phyloP scores from a whole-genome alignment of 139 green algal genomes.

The Asterochloris erici region DNA sequence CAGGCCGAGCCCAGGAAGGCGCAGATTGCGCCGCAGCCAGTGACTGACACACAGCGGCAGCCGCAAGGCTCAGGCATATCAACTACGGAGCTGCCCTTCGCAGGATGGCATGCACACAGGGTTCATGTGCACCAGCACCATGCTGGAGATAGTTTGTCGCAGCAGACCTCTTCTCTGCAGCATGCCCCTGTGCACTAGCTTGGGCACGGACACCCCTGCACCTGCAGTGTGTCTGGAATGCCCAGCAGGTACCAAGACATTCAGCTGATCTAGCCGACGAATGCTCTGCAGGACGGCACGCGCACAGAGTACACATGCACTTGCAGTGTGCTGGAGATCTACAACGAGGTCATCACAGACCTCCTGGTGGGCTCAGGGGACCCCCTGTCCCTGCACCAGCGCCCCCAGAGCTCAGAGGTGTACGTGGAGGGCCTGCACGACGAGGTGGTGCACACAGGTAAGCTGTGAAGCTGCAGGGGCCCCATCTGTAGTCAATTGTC shows the following conservation, averaged over 20 bases:
- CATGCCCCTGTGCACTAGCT: no score
- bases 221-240: neutral
- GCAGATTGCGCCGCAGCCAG: no score
- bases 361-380: slow-evolving; percentile 54
- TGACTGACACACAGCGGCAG: no score
- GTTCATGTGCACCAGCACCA: no score
- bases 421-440: slow-evolving; percentile 85
- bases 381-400: slow-evolving; percentile 64
- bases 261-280: neutral
- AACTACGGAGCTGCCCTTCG: no score
- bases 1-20: no score
- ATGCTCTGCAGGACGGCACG: slow-evolving; percentile 2
- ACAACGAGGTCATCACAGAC: slow-evolving; percentile 94
- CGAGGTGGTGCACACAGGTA: slow-evolving; percentile 67
- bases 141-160: no score
- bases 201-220: no score
- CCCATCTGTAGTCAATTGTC: neutral
- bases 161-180: no score
- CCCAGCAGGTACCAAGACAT: neutral
- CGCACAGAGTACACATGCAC: slow-evolving; percentile 34
- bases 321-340: slow-evolving; percentile 84
- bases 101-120: no score
- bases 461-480: slow-evolving; percentile 1
- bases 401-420: slow-evolving; percentile 70
- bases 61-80: no score